Evolutionary conservation across 2,329 filamentous ascomycete species (phyloP), one percentile per base, ranked within the genome.

Genomic region (Hirsutella thompsonii): DNA sequence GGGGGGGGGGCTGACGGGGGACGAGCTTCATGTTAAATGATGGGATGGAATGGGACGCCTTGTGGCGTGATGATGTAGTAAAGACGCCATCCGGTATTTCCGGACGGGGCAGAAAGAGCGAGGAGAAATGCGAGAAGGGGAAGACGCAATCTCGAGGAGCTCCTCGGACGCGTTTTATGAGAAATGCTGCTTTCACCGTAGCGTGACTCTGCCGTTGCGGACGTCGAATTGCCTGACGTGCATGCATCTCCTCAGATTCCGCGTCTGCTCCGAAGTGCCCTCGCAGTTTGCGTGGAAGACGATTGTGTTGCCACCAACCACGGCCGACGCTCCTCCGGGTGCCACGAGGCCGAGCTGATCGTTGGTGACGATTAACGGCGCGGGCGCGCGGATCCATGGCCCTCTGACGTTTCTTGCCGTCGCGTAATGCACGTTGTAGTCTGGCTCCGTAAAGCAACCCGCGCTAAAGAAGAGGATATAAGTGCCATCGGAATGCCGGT

Each of bases 201-300:
- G 16, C 16, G 3, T 1, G 16, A 34, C 32, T 34, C 8, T n/a
- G 1, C 32, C n/a, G 16, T 19, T 16, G 4, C 14, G 16, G 3
- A 34, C 14, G 2, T 34, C 32, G 20, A 37, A 37, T 8, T 37
- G 11, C 13, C 13, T 23, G 5, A 35, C 30, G 14, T 35, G 20
- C 38, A 40, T 40, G 38, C 38, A 40, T 14, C 38, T 14, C n/a
- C 38, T 32, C 23, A 26, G 23, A 11, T 26, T 26, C 6, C 23
- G 23, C 23, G 6, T 6, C 23, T 26, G 23, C 6, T 26, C 23
- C 23, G 23, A 26, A 11, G 23, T 26, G 8, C 8, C 10, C 3
- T 18, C 14, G 19, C 38, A 40, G 20, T 40, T 40, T 20, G 38
- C 38, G 14, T 40, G 38, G n/a, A 40, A 40, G 38, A 35, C 38